Evolutionary conservation across 2,329 filamentous ascomycete genomes (phyloP).

Genomic region (Dactylellina leptospora): DNA sequence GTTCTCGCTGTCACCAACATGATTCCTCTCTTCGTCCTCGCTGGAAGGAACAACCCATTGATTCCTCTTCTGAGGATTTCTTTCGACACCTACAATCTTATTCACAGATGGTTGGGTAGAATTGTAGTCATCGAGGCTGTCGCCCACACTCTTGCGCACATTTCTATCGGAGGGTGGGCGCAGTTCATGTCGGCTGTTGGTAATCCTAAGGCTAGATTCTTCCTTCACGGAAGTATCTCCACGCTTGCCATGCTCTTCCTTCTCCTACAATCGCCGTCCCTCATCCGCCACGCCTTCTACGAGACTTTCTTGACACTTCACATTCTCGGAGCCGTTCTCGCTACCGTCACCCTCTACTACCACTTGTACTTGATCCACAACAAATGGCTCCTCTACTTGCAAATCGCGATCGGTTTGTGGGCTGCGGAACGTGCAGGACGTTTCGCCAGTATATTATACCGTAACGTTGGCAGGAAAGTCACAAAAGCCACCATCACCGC

Average conservation of each 20-base stretch:
- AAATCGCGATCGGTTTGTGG: constrained; percentile 74
- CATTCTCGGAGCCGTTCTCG: constrained; percentile 70
- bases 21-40: constrained; percentile 77
- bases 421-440: constrained; percentile 70
- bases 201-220: constrained; percentile 21
- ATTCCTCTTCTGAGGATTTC: constrained; percentile 76
- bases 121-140: constrained; percentile 76
- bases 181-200: constrained; percentile 5
- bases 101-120: constrained; percentile 82
- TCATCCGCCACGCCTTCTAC: constrained; percentile 79
- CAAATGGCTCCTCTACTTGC: constrained; percentile 69
- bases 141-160: constrained; percentile 71
- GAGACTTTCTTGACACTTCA: constrained; percentile 79
- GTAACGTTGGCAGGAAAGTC: constrained; percentile 71
- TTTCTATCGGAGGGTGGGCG: constrained; percentile 61
- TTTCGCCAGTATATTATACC: constrained; percentile 69
- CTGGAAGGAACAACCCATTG: constrained; percentile 79
- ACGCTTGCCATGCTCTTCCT: constrained; percentile 71
- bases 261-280: constrained; percentile 73
- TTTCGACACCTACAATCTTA: constrained; percentile 83
- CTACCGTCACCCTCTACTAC: constrained; percentile 73
- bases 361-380: constrained; percentile 69
- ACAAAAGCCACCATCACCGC: constrained; percentile 76
- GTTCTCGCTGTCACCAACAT: constrained; percentile 78
- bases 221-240: constrained; percentile 58